Base-by-base conservation (phyloP, 768 basidiomycete genomes). In the Cytidiella melzeri region DNA sequence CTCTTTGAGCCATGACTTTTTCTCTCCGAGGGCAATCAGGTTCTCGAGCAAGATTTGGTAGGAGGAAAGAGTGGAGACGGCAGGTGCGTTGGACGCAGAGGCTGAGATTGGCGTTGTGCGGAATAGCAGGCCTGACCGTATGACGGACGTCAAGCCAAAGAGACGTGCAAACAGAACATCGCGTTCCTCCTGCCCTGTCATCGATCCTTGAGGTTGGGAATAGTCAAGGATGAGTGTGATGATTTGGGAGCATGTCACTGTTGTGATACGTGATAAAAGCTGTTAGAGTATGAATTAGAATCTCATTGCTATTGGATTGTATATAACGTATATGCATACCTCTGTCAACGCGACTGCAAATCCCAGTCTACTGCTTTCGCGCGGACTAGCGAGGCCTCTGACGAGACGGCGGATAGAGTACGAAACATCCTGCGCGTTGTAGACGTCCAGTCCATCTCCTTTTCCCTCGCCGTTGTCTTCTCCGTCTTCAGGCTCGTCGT, bases 291-390 rank as follows among this genome's bases (percentile, higher is more conserved):
- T 52, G 54, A 10, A 52, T 51, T 47, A 13, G 21, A n/a, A n/a
- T n/a, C n/a, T n/a, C n/a, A n/a, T n/a, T 48, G 44, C 19, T 37
- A 44, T 28, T 41, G 43, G 27, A 36, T 26, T 23, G 46, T n/a
- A 37, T 23, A 28, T 36, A 26, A 49, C 5, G 23, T 19, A 41
- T 38, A 57, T 45, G 66, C 79, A 57, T 61, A 95, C 94, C 75
- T 96, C 94, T 0, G 95, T 92, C 56, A 99, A 71, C 26, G 93
- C 92, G 39, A 99, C 95, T 7, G 93, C 92, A 63, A 97, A 99
- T 15, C 95, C 95, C 30, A 97, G 71, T 56, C 95, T 71, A 66
- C 92, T 95, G 64, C 90, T 91, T 64, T 99, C 94, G 58, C 93
- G 74, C 1, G 92, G 87, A 64, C 91, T 94, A 0, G 88, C 91